Conservation (phyloP, 108 stramenopile species). For the Stephanodiscus triporus region DNA sequence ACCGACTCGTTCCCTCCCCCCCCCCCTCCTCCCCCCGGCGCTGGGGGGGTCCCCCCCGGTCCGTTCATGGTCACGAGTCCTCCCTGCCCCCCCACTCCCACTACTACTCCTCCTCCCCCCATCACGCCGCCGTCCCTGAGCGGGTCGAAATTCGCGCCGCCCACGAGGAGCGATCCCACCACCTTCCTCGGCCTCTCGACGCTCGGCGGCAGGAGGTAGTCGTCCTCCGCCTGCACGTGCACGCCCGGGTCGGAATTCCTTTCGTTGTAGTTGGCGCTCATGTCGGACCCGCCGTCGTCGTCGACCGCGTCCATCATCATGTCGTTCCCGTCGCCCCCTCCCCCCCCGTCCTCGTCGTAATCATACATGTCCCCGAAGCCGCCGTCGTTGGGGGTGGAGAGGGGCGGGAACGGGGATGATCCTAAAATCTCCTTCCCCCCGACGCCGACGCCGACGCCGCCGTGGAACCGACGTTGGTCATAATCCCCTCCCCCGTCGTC, state of each 20-base stretch:
- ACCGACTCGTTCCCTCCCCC: constrained; percentile 41
- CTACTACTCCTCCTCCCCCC: neutral
- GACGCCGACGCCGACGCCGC: too few relatives aligned
- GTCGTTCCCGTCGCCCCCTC: too few relatives aligned
- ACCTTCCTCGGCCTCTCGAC: neutral
- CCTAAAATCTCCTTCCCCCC: too few relatives aligned
- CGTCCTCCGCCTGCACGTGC: neutral
- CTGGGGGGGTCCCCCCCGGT: too few relatives aligned
- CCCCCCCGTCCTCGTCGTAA: neutral
- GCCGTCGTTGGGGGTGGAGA: too few relatives aligned
- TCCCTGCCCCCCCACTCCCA: neutral
- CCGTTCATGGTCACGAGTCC: constrained; percentile 12
- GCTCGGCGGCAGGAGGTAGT: neutral
- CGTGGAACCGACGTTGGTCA: too few relatives aligned
- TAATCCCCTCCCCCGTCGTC: neutral
- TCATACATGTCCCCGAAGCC: neutral
- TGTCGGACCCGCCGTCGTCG: too few relatives aligned
- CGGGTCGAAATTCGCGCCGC: too few relatives aligned
- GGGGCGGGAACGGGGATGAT: neutral
- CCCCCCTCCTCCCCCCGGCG: neutral
- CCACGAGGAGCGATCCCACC: too few relatives aligned
- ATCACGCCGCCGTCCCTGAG: neutral
- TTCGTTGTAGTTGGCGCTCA: too few relatives aligned
- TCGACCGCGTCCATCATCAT: too few relatives aligned
- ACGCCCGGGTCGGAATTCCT: neutral